Percentiles rank a stretch among this genome's conserved stretches.
Evolutionary conservation across 2,329 filamentous ascomycete genomes (phyloP).

Genomic region (Colletotrichum sp.): DNA sequence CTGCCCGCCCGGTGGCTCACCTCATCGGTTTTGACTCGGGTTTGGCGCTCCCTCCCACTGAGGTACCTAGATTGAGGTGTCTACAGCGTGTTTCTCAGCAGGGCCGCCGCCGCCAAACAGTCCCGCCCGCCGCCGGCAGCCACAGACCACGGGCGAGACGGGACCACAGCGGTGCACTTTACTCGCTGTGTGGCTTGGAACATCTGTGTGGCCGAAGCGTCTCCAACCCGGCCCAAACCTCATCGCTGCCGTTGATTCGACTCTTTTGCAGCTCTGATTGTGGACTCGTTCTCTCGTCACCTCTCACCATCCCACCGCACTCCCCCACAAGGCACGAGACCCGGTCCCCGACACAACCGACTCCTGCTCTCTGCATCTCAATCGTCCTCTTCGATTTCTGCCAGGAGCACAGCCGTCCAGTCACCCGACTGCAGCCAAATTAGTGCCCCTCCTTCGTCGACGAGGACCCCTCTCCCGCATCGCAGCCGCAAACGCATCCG

Average conservation of each 20-base stretch:
- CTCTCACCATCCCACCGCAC: constrained; percentile 7
- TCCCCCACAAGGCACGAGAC: constrained; percentile 13
- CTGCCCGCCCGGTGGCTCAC: neutral
- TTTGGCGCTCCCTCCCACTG: neutral
- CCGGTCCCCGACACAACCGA: constrained; percentile 15
- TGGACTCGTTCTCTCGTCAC: constrained; percentile 7
- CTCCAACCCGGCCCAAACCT: neutral
- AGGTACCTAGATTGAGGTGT: neutral
- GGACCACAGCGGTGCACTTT: neutral
- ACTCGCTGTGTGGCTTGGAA: constrained; percentile 3
- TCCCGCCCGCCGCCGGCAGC: neutral
- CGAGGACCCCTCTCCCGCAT: constrained; percentile 5
- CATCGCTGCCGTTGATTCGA: neutral
- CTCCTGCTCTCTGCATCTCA: neutral
- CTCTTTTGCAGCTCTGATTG: constrained; percentile 13
- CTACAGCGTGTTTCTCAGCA: neutral
- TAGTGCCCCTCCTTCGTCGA: constrained; percentile 7
- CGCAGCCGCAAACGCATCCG: neutral
- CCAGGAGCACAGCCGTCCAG: neutral
- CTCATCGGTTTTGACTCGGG: neutral
- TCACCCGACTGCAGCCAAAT: constrained; percentile 2
- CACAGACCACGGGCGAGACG: neutral
- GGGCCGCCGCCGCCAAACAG: neutral
- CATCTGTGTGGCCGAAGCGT: constrained; percentile 10
- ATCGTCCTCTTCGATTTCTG: neutral